Evolutionary conservation across 768 basidiomycete genomes (phyloP).

Genomic region (Tephrocybe sp.): DNA sequence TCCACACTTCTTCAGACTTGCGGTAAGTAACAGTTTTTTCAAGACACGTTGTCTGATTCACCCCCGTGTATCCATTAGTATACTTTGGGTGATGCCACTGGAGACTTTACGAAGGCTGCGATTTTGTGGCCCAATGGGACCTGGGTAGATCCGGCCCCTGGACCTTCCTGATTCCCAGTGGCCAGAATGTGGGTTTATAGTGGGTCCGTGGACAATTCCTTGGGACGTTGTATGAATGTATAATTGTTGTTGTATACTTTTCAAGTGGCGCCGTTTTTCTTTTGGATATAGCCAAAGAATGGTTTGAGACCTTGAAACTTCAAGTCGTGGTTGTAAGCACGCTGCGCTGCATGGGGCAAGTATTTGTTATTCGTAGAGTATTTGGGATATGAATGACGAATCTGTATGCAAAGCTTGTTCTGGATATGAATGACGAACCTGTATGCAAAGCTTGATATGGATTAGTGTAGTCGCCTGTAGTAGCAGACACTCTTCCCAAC

Average conservation of each 20-base stretch:
- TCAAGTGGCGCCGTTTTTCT: background rate
- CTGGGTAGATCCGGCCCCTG: slow-evolving; percentile 71
- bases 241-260: background rate
- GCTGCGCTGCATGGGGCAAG: too few relatives aligned
- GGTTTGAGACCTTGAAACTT: background rate
- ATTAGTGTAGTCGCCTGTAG: too few relatives aligned
- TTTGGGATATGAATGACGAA: too few relatives aligned
- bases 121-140: slow-evolving; percentile 77
- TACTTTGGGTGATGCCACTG: slow-evolving; percentile 41
- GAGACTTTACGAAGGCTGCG: slow-evolving; percentile 81
- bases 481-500: slow-evolving; percentile 46
- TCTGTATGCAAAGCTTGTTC: too few relatives aligned
- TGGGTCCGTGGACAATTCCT: background rate
- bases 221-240: background rate
- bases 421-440: too few relatives aligned
- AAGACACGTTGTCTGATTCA: slow-evolving; percentile 1
- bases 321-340: too few relatives aligned
- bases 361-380: too few relatives aligned
- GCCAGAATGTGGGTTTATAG: background rate
- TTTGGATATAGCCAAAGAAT: background rate
- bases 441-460: too few relatives aligned
- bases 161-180: slow-evolving; percentile 53
- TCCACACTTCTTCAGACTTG: slow-evolving; percentile 78
- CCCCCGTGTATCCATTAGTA: slow-evolving; percentile 36
- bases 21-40: slow-evolving; percentile 49